phyloP scores from a whole-genome alignment of 2,329 filamentous ascomycete genomes.

The Diaporthe sp. region DNA sequence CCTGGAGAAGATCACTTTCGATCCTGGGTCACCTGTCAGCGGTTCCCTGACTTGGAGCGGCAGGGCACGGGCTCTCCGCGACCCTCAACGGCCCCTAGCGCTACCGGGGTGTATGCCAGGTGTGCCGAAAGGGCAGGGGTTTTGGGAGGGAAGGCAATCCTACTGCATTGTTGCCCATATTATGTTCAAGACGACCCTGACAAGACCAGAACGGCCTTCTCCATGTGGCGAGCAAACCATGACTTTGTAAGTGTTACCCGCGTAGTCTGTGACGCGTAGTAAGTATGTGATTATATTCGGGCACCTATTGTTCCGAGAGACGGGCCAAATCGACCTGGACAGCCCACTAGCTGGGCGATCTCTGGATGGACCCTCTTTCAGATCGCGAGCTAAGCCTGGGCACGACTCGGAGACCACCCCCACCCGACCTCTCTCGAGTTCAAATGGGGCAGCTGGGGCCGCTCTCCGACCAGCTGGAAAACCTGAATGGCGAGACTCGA shows the following conservation, averaged over 20 bases:
- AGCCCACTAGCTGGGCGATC: background rate
- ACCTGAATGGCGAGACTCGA: background rate
- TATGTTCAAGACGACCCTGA: background rate
- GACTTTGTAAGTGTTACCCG: too few relatives aligned
- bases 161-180: background rate
- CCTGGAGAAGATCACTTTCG: conserved; percentile 7
- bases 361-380: background rate
- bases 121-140: background rate
- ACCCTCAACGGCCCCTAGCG: conserved; percentile 21
- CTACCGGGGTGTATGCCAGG: conserved; percentile 1
- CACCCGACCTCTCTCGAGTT: background rate
- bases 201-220: background rate
- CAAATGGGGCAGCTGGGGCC: background rate
- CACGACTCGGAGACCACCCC: background rate
- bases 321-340: background rate
- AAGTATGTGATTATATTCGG: background rate
- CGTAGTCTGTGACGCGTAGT: background rate
- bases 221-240: background rate
- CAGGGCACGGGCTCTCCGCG: conserved; percentile 1
- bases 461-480: background rate
- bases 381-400: background rate
- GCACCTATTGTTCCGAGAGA: background rate
- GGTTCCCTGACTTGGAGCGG: background rate
- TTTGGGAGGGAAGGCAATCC: background rate
- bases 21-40: background rate